phyloP scores from a whole-genome alignment of 2,329 filamentous ascomycete genomes.

The Beauveria caledonica region DNA sequence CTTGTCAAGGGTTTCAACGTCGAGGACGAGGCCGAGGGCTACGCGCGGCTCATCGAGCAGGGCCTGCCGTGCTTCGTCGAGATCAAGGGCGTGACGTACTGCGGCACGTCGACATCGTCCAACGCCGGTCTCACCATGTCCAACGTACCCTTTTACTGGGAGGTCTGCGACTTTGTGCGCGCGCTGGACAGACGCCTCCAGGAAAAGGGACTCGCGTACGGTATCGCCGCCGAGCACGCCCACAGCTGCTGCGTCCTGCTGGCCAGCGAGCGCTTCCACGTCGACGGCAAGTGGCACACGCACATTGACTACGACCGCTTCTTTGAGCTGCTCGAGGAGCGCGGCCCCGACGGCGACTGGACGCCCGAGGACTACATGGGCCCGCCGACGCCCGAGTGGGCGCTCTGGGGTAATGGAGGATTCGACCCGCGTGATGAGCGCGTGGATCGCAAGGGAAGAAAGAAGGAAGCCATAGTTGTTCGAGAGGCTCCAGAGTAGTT shows the following conservation, averaged over 20 bases:
- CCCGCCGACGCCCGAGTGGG: conserved; percentile 81
- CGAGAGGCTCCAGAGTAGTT: conserved; percentile 21
- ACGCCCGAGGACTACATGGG: conserved; percentile 87
- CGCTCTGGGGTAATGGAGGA: conserved; percentile 85
- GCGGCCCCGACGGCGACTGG: conserved; percentile 59
- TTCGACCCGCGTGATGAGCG: conserved; percentile 87
- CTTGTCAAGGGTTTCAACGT: conserved; percentile 98
- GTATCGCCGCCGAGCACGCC: conserved; percentile 88
- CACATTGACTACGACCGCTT: conserved; percentile 85
- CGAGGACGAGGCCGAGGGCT: conserved; percentile 84
- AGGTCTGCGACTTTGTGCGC: conserved; percentile 74
- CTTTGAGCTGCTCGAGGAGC: conserved; percentile 72
- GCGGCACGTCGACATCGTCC: conserved; percentile 78
- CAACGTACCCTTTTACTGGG: conserved; percentile 93
- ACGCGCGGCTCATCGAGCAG: conserved; percentile 79
- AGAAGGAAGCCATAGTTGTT: conserved; percentile 38
- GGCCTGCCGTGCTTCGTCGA: conserved; percentile 89
- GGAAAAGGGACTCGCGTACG: conserved; percentile 67
- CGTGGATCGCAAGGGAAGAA: conserved; percentile 77
- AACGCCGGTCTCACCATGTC: conserved; percentile 89
- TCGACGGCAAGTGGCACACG: conserved; percentile 78
- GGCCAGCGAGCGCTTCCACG: conserved; percentile 71
- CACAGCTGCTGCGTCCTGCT: conserved; percentile 90
- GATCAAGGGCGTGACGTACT: conserved; percentile 95
- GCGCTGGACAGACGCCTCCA: conserved; percentile 63